Evolutionary conservation across 495 filamentous ascomycete species (phyloP).

Genomic region (Lindgomyces ingoldianus): DNA sequence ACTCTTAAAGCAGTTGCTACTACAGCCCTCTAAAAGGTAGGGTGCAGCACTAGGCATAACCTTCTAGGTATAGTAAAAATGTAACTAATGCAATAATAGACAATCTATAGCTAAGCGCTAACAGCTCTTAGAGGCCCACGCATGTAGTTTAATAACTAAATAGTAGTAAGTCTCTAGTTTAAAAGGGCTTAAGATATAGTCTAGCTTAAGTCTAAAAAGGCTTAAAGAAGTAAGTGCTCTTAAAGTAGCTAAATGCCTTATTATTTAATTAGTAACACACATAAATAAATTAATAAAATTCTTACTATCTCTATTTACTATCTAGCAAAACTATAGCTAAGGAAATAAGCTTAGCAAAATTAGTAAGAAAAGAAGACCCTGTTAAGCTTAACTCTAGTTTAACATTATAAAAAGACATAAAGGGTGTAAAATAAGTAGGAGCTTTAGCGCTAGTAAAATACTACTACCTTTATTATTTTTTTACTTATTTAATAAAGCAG

Average conservation of each 20-base stretch:
- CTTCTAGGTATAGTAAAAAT: background rate
- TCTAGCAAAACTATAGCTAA: too few relatives aligned
- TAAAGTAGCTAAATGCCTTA: slow-evolving; percentile 76
- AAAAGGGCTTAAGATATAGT: background rate
- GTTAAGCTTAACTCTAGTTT: slow-evolving; percentile 62
- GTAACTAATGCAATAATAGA: background rate
- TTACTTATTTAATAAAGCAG: slow-evolving; percentile 76
- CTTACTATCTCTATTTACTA: slow-evolving; percentile 45
- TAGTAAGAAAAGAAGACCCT: slow-evolving; percentile 55
- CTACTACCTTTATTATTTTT: slow-evolving; percentile 75
- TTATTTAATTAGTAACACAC: slow-evolving; percentile 35
- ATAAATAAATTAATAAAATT: slow-evolving; percentile 52
- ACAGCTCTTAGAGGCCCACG: background rate
- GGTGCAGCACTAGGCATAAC: background rate
- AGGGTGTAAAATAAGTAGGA: slow-evolving; percentile 73
- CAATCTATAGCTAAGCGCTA: background rate
- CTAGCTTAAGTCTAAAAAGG: background rate
- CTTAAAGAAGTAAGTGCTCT: slow-evolving; percentile 43
- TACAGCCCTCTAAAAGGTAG: background rate
- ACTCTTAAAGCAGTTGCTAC: background rate
- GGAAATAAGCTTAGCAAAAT: too few relatives aligned
- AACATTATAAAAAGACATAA: slow-evolving; percentile 77
- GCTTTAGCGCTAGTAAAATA: slow-evolving; percentile 68
- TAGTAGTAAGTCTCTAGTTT: background rate
- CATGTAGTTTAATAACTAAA: background rate